These are phyloP conservation scores for Candida gigantensis DNA, from an alignment of 1,139 yeast genomes.

Conservation along the genomic window DNA sequence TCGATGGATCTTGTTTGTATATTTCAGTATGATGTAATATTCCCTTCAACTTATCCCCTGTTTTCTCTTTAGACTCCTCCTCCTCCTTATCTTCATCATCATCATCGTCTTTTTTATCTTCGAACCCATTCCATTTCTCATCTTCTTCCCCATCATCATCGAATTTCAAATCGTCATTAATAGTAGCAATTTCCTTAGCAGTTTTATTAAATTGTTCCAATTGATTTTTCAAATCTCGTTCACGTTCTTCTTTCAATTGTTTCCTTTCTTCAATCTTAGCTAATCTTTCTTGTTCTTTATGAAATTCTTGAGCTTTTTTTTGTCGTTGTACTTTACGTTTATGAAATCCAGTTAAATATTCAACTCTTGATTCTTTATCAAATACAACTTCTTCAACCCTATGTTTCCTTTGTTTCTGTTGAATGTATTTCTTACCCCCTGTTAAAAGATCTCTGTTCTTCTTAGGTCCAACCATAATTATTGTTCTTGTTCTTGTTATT, in stretches of 20 bases:
- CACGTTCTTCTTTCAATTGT: constrained; percentile 66
- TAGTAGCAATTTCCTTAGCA: constrained; percentile 44
- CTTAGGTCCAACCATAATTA: constrained; percentile 17
- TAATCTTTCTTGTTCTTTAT: constrained; percentile 73
- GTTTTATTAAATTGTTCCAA: constrained; percentile 59
- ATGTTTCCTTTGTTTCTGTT: constrained; percentile 59
- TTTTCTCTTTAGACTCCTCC: constrained; percentile 12
- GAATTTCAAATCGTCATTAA: constrained; percentile 25
- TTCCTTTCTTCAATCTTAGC: constrained; percentile 77
- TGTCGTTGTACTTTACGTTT: constrained; percentile 87
- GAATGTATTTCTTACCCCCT: constrained; percentile 82
- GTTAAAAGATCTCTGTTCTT: constrained; percentile 84
- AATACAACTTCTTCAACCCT: constrained; percentile 81
- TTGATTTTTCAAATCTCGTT: constrained; percentile 62
- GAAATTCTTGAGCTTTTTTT: constrained; percentile 76
- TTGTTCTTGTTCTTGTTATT: background rate
- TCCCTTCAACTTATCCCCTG: constrained; percentile 28
- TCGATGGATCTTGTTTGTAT: constrained; percentile 39
- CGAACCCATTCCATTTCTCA: constrained; percentile 22
- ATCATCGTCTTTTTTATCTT: constrained; percentile 29
- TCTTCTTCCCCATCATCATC: constrained; percentile 30
- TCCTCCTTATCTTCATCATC: constrained; percentile 16
- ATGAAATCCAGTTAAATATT: constrained; percentile 92
- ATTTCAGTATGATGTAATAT: constrained; percentile 45
- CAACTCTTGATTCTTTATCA: constrained; percentile 71